These are phyloP conservation scores for Lumnitzera littorea DNA, from an alignment of 345 rosid genomes.

Conservation along the genomic window DNA sequence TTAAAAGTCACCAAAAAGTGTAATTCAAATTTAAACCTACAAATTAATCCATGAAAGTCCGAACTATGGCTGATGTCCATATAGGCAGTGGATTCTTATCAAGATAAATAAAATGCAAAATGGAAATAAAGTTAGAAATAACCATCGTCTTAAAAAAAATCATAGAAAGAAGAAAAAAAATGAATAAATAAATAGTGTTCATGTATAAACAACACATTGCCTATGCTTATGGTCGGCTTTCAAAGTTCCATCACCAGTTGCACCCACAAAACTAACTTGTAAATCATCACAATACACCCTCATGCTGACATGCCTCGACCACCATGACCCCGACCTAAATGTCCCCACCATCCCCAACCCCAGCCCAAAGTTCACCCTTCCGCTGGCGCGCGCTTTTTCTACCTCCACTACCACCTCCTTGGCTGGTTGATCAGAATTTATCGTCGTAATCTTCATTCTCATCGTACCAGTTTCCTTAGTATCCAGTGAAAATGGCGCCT, in stretches of 20 bases:
- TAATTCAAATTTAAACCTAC: too few species aligned
- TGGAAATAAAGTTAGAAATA: too few species aligned
- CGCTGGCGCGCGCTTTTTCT: conserved; percentile 14
- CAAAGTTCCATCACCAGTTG: conserved; percentile 1
- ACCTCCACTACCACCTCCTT: conserved; percentile 13
- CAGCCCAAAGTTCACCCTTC: conserved; percentile 20
- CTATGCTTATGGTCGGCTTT: conserved; percentile 3
- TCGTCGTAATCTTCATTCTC: background rate
- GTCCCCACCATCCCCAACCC: conserved; percentile 19
- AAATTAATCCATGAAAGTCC: too few species aligned
- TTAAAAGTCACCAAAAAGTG: too few species aligned
- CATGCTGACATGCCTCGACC: conserved; percentile 12
- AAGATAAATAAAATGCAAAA: too few species aligned
- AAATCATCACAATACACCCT: conserved; percentile 27
- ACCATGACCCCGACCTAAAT: conserved; percentile 22
- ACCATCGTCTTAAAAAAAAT: too few species aligned
- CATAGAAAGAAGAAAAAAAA: too few species aligned
- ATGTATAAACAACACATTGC: conserved; percentile 14
- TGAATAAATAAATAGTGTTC: background rate
- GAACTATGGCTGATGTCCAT: too few species aligned
- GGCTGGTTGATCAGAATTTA: conserved; percentile 1
- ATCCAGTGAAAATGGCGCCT: conserved; percentile 12
- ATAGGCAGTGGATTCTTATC: too few species aligned
- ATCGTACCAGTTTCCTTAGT: conserved; percentile 6
- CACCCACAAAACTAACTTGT: conserved; percentile 18